Base-by-base conservation (phyloP, 208 protist genomes). In the Acanthamoeba lenticulata region DNA sequence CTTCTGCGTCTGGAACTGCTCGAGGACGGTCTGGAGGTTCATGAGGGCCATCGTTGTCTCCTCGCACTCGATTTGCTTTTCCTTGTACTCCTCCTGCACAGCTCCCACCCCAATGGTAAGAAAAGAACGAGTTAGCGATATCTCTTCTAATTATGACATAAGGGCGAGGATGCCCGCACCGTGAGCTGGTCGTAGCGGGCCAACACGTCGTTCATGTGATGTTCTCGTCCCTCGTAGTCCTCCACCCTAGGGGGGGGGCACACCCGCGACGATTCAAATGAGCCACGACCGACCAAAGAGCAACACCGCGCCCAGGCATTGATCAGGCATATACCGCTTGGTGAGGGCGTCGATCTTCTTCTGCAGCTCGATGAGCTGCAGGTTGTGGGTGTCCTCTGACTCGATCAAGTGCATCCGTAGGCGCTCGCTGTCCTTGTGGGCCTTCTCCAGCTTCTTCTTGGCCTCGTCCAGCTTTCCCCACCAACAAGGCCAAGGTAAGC, bases 1-100 rank as follows among this genome's bases (percentile, higher is more conserved):
- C 74, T 83, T 42, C 29, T 83, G 74, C 6, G 74, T 24, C 29
- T 83, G 74, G 40, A 83, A 83, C 42, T 83, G 74, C n/a, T 83
- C 74, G 1, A 83, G 40, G 19, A 83, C 74, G 19, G 34, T 83
- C 44, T 83, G 74, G 42, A 83, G 74, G 29, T 83, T 83, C 34
- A 83, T 42, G 13, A 83, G 42, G 7, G 74, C 74, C 42, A 52
- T 42, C 40, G 74, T 42, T 0, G 74, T 83, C 42, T 83, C 40
- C 34, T 42, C 42, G 42, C 74, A 83, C 3, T 83, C 74, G 42
- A 49, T 49, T 42, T 83, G 40, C 74, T 83, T 83, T n/a, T 83
- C 74, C 74, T 9, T 49, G 74, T 83, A 83, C 34, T 83, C 74
- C 32, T 83, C 42, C 74, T 83, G 42, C 65, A 74, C 15, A 24